Base-by-base conservation (phyloP, 2,329 filamentous ascomycete species). In the Fusarium coffeatum region DNA sequence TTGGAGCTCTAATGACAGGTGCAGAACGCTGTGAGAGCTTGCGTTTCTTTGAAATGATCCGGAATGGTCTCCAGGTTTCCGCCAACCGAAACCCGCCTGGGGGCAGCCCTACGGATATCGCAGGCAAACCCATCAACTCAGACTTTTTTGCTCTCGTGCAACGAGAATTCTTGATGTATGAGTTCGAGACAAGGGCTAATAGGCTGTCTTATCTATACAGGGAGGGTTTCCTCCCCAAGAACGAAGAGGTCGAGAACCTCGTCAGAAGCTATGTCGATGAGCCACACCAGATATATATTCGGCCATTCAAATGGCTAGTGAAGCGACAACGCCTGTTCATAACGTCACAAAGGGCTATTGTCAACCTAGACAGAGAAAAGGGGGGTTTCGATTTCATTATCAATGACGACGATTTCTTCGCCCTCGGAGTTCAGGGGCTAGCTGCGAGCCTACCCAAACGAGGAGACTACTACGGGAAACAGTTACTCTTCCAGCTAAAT, bases 381-480 rank as follows among this genome's bases (percentile, higher is more conserved):
- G 7, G 3, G 3, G n/a, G 13, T 7, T n/a, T 27, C 9, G 20
- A 15, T 28, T 15, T 9, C 3, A 7, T 34, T 7, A 5, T 43
- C 5, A 5, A 5, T 6, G 53, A 28, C 43, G 6, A 3, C 4
- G 18, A 3, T 6, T 3, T 27, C 5, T 9, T 2, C 2, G 2
- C 6, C 2, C 54, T 68, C 4, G 64, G 65, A 5, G 22, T 42
- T 6, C 65, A 65, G 23, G 55, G 41, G 0, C 4, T 34, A 5
- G 45, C 27, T 2, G 25, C 30, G 3, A 40, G 20, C 2, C 51
- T 69, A 2, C 66, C 66, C 1, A 15, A 7, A 3, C 23, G 8
- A 2, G 11, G 13, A 1, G 53, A 58, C 3, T 6, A 18, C 2
- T 66, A 48, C 18, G 20, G 30, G 0, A n/a, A 34, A 15, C 11